Evolutionary conservation across 2,329 filamentous ascomycete species (phyloP), one percentile per base, ranked within the genome.

Genomic region (Helicocarpus griseus): DNA sequence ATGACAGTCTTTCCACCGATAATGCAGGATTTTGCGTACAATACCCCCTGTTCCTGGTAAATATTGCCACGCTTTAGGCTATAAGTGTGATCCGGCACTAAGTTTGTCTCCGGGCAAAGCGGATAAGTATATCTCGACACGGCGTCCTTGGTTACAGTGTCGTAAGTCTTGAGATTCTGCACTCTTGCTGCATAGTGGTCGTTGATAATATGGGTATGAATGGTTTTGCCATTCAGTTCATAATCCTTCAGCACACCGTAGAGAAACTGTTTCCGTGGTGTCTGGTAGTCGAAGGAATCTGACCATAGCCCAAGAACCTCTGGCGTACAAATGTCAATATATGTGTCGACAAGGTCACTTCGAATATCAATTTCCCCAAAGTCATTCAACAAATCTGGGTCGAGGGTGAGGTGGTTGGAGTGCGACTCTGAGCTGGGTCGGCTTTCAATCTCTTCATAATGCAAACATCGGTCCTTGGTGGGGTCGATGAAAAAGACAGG

Each of bases 241-340:
- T 89, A 95, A 66, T 98, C 93, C 72, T 96, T 96, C 50, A 98
- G 73, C 1, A 97, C 89, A 53, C 90, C 90, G 65, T 90, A 87
- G 33, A 98, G 71, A 61, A 95, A 96, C 62, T 95, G 89, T 61
- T 85, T 85, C 50, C 90, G 81, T 1, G 91, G 89, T 6, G 89
- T 78, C 66, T 96, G 89, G 67, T 95, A 97, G 67, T 98, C 91
- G 62, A 97, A 98, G 64, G 90, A 95, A 70, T 98, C 93, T 7
- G 89, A 93, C 88, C 93, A 98, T 52, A 97, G 73, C 6, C 90
- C 90, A 40, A 97, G 78, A 7, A 96, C 90, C 64, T 97, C 93
- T 0, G 91, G 90, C 1, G 93, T 97, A 70, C 91, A 97, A 57
- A 98, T 97, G 65, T 98, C 93, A 62, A 98, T 93, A 49, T 88